These are phyloP conservation scores for Claviceps fusiformis DNA, from an alignment of 2,329 filamentous ascomycete species.

Conservation along the genomic window DNA sequence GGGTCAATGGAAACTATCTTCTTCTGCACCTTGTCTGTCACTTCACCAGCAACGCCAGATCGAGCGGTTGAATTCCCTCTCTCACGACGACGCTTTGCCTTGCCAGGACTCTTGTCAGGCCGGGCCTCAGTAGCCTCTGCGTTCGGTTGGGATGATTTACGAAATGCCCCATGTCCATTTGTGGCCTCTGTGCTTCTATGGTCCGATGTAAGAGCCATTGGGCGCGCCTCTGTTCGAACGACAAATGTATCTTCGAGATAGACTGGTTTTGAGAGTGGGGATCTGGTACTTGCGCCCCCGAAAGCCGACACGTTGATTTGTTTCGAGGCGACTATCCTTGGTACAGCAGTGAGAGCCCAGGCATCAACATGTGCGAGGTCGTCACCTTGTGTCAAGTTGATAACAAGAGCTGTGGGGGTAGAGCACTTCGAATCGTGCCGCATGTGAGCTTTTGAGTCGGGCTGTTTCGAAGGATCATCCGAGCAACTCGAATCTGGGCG, in stretches of 20 bases:
- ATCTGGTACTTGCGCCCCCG: neutral
- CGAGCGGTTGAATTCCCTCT: neutral
- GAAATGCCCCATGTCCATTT: neutral
- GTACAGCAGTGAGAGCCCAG: neutral
- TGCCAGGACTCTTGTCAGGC: neutral
- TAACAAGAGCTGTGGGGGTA: neutral
- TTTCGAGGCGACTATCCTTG: neutral
- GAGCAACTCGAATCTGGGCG: neutral
- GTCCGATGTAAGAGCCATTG: neutral
- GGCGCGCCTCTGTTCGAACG: neutral
- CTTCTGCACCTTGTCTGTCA: neutral
- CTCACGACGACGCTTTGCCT: neutral
- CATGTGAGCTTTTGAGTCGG: neutral
- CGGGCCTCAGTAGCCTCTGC: no score
- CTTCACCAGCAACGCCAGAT: neutral
- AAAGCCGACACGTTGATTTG: neutral
- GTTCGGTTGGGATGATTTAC: neutral
- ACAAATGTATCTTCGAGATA: neutral
- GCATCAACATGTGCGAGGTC: neutral
- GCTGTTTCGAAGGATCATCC: neutral
- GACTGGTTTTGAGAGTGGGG: neutral
- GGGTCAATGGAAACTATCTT: neutral
- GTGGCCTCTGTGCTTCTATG: neutral
- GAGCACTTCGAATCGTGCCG: neutral
- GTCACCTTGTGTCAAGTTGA: slow-evolving; percentile 1